Evolutionary conservation across 2,329 filamentous ascomycete species (phyloP), one percentile per base, ranked within the genome.

Genomic region (Colletotrichum zoysiae): DNA sequence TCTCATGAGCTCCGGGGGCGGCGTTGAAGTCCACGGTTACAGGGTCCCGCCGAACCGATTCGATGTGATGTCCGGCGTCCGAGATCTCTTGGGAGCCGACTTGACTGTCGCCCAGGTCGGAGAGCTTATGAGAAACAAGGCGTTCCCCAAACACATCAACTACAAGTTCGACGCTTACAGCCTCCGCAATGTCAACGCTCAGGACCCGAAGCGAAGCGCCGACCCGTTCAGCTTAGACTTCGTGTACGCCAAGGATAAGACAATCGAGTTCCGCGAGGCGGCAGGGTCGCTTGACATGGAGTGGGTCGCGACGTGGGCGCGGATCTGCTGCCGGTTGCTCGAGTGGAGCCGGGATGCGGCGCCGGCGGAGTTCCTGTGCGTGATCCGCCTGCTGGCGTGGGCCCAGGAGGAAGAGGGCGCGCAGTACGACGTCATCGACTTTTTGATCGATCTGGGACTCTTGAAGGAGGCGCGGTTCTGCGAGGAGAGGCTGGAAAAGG

Each of bases 201-300:
- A 26, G 0, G 51, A 71, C 44, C 38, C 55, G 16, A 62, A 12
- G 42, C 46, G 18, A 33, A n/a, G 12, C 12, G 46, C 26, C 5
- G 18, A 7, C 3, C 5, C 30, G 26, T 67, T 72, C 11, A 16
- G 2, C 33, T 14, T 6, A 23, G 48, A 16, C 26, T 59, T 51
- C 14, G 8, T 2, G 23, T 42, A 33, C 23, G 38, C 26, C 53
- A 65, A 55, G 55, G 26, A 7, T 7, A 66, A 64, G 53, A 80
- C 79, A 14, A 26, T 85, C 57, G 82, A 84, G 77, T 80, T 81
- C 62, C 81, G 83, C 56, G 79, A 81, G 73, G 82, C 79, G 0
- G 74, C 66, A 8, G 81, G 81, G 0, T 76, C 78, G 3, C 67
- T 84, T 18, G 77, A 82, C 51, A 73, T 78, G 11, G 75, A 75